Percentiles rank a stretch among this genome's conserved stretches.
Conservation (phyloP, 441 rosid species). For the Syzygium syzygioides region DNA sequence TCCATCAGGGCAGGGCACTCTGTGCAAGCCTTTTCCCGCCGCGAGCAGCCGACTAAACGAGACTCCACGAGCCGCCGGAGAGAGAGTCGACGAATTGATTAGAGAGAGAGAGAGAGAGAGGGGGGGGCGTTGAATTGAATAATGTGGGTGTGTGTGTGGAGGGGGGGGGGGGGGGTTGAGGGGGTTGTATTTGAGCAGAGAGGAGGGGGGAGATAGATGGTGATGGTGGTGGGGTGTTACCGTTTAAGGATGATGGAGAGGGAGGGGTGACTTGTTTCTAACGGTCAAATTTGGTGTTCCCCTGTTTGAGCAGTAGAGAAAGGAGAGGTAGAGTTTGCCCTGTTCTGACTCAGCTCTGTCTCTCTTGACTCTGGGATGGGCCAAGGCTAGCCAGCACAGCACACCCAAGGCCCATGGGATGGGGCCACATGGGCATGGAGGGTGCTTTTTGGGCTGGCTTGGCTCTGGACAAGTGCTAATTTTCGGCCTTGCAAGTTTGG, state of each 20-base stretch:
- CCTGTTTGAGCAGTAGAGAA: background rate
- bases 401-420: background rate
- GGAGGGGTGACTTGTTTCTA: background rate
- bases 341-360: background rate
- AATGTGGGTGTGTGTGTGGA: background rate
- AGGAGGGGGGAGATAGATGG: background rate
- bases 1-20: background rate
- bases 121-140: background rate
- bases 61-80: background rate
- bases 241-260: background rate
- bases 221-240: background rate
- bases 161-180: background rate
- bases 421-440: background rate
- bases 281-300: conserved; percentile 30
- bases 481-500: background rate
- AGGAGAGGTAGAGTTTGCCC: background rate
- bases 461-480: background rate
- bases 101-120: conserved; percentile 15
- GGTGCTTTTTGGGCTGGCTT: background rate
- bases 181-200: background rate
- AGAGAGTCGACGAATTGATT: background rate
- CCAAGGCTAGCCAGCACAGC: background rate
- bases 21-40: background rate
- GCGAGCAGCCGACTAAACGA: conserved; percentile 1
- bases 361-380: background rate